Evolutionary conservation across 2,329 filamentous ascomycete species (phyloP), one percentile per base, ranked within the genome.

Genomic region (Colletotrichum godetiae): DNA sequence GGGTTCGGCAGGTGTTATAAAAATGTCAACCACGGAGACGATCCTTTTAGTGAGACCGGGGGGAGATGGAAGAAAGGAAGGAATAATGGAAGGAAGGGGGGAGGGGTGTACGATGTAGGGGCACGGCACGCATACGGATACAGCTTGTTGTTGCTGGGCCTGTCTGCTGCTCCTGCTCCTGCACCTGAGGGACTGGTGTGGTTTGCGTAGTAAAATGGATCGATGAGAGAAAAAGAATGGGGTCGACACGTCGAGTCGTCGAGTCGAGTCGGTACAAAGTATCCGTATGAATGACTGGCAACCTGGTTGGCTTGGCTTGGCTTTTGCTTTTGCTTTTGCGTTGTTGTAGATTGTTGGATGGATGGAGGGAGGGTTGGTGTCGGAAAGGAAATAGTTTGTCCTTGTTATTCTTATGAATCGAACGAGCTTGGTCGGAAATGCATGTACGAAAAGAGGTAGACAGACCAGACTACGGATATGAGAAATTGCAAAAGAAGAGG

Each of bases 1-100:
- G 70, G 67, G 70, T 66, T 73, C 70, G 70, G 67, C 70, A 73
- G 71, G 71, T 73, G 49, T 73, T 73, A 70, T 73, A 73, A 71
- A 73, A 73, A 66, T 73, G 70, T 73, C 70, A 73, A 73, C 67
- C 70, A 60, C 67, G 71, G 71, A 71, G 67, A 66, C 67, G 71
- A 73, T 73, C 71, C 46, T 53, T 71, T 71, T 73, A 73, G 71
- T 70, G 67, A 71, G 71, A 68, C 67, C 71, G 67, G 67, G 70
- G 70, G 57, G 67, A 55, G 19, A 49, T 67, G 63, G 62, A 61
- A 57, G 67, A 37, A 61, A 24, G 66, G 33, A 65, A 31, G 52
- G 57, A 72, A 62, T 33, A 63, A 49, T 49, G 59, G 37, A 62
- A 49, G 59, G 15, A 49, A 24, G 67, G 59, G 42, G 65, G 63